Evolutionary conservation across 139 green algal genomes (phyloP), one percentile per base, ranked within the genome.

Genomic region (Marvania coccoides): DNA sequence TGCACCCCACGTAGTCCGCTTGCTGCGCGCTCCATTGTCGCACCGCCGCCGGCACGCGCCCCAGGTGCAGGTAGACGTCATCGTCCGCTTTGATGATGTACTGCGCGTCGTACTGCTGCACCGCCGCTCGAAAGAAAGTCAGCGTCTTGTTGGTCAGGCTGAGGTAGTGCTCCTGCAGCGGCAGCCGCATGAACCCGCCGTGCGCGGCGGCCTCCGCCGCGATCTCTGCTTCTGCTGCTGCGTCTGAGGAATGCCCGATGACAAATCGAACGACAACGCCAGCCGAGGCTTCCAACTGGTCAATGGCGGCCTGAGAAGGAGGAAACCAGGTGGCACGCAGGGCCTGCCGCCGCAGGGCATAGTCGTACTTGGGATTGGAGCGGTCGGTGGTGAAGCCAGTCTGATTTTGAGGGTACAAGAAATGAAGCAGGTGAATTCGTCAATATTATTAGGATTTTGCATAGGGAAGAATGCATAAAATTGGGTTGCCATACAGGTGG

Each of bases 41-140:
- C 3, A 83, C 47, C 24, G 68, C 76, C 6, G 45, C 40, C 23
- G 74, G 71, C 34, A 90, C 2, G 29, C 72, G 54, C 51, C 77
- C 70, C 12, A 80, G 38, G 0, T 74, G 71, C 4, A 90, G 28
- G 60, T 87, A 90, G 7, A 89, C 82, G 48, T 89, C 83, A 58
- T 89, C 83, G 39, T 89, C 83, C 8, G 80, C 40, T 65, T 91
- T 92, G 31, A 92, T 54, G 30, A 91, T 73, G 28, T 67, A 87
- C 14, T 79, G 67, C 35, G 83, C 59, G 6, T 81, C 46, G 39
- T 76, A 87, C 3, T 30, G 15, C 12, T 29, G 5, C 5, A 67
- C 62, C 0, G 71, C 80, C 0, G 69, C 35, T 19, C 45, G 34
- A 31, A 92, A 78, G 60, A 89, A 92, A 2, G 53, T 57, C 8